Evolutionary conservation across 352 stramenopile genomes (phyloP).

Genomic region (Pythium myriotylum): DNA sequence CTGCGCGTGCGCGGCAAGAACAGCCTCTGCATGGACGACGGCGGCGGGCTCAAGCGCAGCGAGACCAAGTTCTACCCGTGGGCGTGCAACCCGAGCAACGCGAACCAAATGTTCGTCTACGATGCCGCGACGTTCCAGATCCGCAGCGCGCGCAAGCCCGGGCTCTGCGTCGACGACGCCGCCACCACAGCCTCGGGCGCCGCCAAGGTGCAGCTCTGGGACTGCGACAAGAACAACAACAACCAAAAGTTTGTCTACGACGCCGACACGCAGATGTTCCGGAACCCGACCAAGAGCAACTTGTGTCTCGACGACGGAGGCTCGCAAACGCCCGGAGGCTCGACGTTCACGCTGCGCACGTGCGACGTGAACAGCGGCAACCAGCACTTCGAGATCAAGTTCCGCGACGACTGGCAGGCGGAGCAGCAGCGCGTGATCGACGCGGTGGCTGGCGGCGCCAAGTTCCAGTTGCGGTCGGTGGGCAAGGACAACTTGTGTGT

Average conservation of each 20-base stretch:
- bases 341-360: not conserved
- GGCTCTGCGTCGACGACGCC: constrained; percentile 40
- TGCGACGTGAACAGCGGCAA: constrained; percentile 1
- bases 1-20: constrained; percentile 9
- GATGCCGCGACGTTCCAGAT: constrained; percentile 10
- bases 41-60: constrained; percentile 5
- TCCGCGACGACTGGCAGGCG: constrained; percentile 5
- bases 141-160: constrained; percentile 14
- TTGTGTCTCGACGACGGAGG: constrained; percentile 18
- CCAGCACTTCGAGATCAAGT: constrained; percentile 9
- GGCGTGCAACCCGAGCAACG: constrained; percentile 23
- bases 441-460: constrained; percentile 6
- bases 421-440: constrained; percentile 7
- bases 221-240: constrained; percentile 18
- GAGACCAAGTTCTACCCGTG: constrained; percentile 4
- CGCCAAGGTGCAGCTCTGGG: constrained; percentile 15
- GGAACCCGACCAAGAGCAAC: constrained; percentile 6
- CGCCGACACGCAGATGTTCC: not conserved
- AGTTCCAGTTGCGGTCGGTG: constrained; percentile 5
- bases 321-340: not conserved
- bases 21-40: constrained; percentile 36
- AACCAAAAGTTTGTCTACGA: constrained; percentile 11
- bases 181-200: constrained; percentile 10
- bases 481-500: constrained; percentile 15
- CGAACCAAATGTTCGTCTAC: constrained; percentile 29